phyloP scores from a whole-genome alignment of 805 yeast genomes.

The Torulaspora maleeae region DNA sequence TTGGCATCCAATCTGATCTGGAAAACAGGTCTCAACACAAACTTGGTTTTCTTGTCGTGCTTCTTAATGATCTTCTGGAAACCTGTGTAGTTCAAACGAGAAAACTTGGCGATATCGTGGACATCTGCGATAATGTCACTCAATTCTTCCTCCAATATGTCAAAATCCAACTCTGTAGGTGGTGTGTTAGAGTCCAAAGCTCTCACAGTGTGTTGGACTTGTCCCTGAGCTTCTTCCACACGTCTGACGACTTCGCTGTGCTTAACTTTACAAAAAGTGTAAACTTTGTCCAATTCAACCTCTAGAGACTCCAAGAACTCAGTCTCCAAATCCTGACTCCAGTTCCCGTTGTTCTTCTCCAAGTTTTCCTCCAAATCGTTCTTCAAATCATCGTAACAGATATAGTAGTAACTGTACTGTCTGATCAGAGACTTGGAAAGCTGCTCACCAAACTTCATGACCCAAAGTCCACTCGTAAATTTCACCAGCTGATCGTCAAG shows the following conservation, averaged over 20 bases:
- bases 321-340: slow-evolving; percentile 81
- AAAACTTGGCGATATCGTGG: slow-evolving; percentile 91
- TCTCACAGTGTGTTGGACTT: slow-evolving; percentile 62
- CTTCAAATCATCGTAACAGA: slow-evolving; percentile 87
- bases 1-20: slow-evolving; percentile 89
- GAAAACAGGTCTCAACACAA: slow-evolving; percentile 83
- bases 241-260: slow-evolving; percentile 80
- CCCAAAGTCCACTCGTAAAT: not conserved
- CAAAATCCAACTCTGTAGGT: slow-evolving; percentile 62
- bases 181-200: slow-evolving; percentile 48
- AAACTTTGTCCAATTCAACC: slow-evolving; percentile 85
- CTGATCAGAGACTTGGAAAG: slow-evolving; percentile 82
- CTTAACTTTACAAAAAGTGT: slow-evolving; percentile 83
- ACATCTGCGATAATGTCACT: slow-evolving; percentile 93
- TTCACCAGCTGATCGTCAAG: not conserved
- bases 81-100: slow-evolving; percentile 92
- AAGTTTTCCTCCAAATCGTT: slow-evolving; percentile 69
- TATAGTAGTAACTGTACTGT: slow-evolving; percentile 86
- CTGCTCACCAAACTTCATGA: slow-evolving; percentile 95
- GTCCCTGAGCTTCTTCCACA: slow-evolving; percentile 72
- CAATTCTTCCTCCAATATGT: slow-evolving; percentile 68
- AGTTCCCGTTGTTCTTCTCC: slow-evolving; percentile 46
- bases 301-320: slow-evolving; percentile 72
- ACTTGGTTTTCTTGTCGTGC: slow-evolving; percentile 85
- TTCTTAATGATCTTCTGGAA: slow-evolving; percentile 95